phyloP scores from a whole-genome alignment of 2,329 filamentous ascomycete genomes.

The Colletotrichum sp. region DNA sequence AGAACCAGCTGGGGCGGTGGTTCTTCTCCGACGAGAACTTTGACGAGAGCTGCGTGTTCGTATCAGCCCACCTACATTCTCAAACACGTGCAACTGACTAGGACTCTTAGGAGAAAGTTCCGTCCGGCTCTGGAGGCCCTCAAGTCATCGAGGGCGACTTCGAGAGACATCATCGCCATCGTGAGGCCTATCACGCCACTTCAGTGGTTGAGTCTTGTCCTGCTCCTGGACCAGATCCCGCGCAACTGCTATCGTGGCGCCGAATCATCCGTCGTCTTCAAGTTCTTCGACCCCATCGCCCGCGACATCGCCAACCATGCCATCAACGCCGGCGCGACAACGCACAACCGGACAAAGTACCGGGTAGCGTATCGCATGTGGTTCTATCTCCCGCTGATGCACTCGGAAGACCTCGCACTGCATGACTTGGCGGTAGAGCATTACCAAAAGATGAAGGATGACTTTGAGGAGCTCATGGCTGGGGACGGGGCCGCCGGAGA shows the following conservation, averaged over 20 bases:
- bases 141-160: slow-evolving; percentile 26
- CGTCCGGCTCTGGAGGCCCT: slow-evolving; percentile 38
- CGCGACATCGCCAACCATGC: slow-evolving; percentile 44
- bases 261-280: slow-evolving; percentile 50
- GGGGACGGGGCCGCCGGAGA: slow-evolving; percentile 26
- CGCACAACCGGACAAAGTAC: slow-evolving; percentile 33
- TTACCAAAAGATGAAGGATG: slow-evolving; percentile 34
- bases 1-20: slow-evolving; percentile 34
- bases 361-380: slow-evolving; percentile 50
- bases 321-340: slow-evolving; percentile 35
- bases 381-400: slow-evolving; percentile 66
- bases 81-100: not conserved
- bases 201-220: slow-evolving; percentile 53
- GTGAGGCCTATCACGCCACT: slow-evolving; percentile 29
- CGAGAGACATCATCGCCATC: slow-evolving; percentile 32
- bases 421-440: slow-evolving; percentile 45
- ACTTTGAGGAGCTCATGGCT: slow-evolving; percentile 35
- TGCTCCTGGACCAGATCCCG: slow-evolving; percentile 68
- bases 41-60: slow-evolving; percentile 38
- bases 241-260: slow-evolving; percentile 64
- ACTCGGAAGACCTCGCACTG: slow-evolving; percentile 54
- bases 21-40: slow-evolving; percentile 38
- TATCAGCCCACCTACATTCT: not conserved
- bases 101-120: slow-evolving; percentile 31
- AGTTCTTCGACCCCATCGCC: slow-evolving; percentile 61